Percentiles rank a stretch among this genome's conserved stretches.
Evolutionary conservation across 768 basidiomycete genomes (phyloP).

Genomic region (Boletus reticulatus): DNA sequence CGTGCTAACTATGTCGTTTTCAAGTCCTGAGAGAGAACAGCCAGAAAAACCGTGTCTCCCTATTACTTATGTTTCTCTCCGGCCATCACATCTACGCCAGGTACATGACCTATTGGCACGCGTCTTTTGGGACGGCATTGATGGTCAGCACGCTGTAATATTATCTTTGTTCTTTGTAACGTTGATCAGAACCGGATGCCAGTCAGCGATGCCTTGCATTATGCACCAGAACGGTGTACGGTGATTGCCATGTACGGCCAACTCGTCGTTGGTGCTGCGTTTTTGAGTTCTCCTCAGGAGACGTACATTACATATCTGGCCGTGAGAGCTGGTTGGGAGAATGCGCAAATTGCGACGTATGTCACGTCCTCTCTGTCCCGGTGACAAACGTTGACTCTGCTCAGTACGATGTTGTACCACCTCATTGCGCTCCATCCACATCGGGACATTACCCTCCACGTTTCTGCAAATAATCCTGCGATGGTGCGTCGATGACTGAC

Average conservation of each 20-base stretch:
- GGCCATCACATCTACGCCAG: constrained; percentile 58
- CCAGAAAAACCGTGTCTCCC: constrained; percentile 45
- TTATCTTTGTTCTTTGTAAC: background rate
- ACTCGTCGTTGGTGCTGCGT: constrained; percentile 71
- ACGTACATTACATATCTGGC: constrained; percentile 83
- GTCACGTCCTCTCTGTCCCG: constrained; percentile 3
- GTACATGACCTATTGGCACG: constrained; percentile 68
- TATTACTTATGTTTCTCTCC: constrained; percentile 63
- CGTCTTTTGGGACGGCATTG: constrained; percentile 76
- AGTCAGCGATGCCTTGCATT: constrained; percentile 73
- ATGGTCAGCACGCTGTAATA: constrained; percentile 44
- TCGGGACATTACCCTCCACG: constrained; percentile 79
- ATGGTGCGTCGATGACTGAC: constrained; percentile 46
- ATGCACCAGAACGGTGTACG: constrained; percentile 68
- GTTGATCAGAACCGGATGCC: background rate
- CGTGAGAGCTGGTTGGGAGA: constrained; percentile 80
- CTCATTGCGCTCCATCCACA: constrained; percentile 68
- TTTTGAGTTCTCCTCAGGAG: constrained; percentile 75
- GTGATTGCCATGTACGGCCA: constrained; percentile 71
- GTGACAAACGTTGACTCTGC: background rate
- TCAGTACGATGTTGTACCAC: constrained; percentile 75
- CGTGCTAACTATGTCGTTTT: background rate
- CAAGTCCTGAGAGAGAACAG: constrained; percentile 55
- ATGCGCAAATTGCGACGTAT: constrained; percentile 74
- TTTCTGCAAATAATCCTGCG: constrained; percentile 77